Evolutionary conservation across 2,329 filamentous ascomycete species (phyloP).

Genomic region (Thermoascus crustaceus): DNA sequence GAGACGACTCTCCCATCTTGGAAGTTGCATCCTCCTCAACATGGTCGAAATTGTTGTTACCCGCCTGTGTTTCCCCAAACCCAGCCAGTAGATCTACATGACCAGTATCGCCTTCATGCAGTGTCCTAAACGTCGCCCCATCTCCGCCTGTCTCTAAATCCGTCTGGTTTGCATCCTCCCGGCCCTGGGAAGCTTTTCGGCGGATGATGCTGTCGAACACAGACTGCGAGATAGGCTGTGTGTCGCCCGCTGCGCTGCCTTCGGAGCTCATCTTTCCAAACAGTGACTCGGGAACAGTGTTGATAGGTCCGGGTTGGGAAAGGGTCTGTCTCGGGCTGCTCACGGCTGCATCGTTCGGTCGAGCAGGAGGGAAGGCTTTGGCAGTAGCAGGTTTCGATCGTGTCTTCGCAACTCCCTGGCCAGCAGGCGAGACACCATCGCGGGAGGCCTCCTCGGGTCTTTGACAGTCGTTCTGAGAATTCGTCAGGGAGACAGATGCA

Average conservation of each 20-base stretch:
- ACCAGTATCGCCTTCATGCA: conserved; percentile 35
- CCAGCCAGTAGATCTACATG: conserved; percentile 36
- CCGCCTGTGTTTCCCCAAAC: conserved; percentile 22
- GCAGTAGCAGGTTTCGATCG: conserved; percentile 9
- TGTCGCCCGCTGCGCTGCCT: conserved; percentile 31
- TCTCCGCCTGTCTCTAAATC: conserved; percentile 18
- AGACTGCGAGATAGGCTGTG: conserved; percentile 39
- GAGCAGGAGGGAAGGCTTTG: not conserved
- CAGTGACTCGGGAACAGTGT: conserved; percentile 14
- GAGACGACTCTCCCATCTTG: conserved; percentile 29
- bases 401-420: conserved; percentile 7
- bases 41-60: conserved; percentile 42
- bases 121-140: conserved; percentile 29
- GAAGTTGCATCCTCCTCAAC: conserved; percentile 28
- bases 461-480: conserved; percentile 4
- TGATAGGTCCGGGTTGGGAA: conserved; percentile 12
- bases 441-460: too few species aligned
- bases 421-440: conserved; percentile 6
- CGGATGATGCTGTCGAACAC: conserved; percentile 34
- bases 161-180: conserved; percentile 2
- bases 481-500: conserved; percentile 5
- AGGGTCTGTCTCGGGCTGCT: conserved; percentile 3
- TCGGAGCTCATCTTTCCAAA: conserved; percentile 25
- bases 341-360: conserved; percentile 2
- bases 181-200: conserved; percentile 22